Base-by-base conservation (phyloP, 352 stramenopile genomes). In the Phytophthora syringae region DNA sequence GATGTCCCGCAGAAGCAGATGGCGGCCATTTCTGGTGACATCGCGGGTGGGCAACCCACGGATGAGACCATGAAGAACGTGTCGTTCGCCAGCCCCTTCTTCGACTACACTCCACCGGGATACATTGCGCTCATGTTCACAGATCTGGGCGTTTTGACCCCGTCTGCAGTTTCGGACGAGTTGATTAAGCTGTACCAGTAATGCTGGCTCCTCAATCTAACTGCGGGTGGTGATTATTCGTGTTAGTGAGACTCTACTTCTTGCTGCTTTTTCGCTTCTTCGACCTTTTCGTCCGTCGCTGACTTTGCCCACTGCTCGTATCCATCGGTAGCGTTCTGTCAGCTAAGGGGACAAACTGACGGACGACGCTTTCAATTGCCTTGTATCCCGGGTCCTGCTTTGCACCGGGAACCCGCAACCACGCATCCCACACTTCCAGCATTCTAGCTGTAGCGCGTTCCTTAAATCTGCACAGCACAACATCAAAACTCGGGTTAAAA, bases 81-180 rank as follows among this genome's bases (percentile, higher is more conserved):
- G 28, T 81, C 79, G 49, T 86, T 97, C 37, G 77, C 92, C 51
- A 98, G 97, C 74, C 92, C 93, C 25, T 89, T 90, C 24, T 97
- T 94, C 62, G 97, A 99, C 77, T 99, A 98, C 79, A 99, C 97
- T 28, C 96, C 97, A 18, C 93, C 97, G 22, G 91, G 97, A 45
- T 99, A 98, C 73, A 99, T 99, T 71, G 98, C 95, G 24, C 82
- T 99, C 44, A 92, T 99, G 55, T 99, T 99, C 74, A 99, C 97
- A 44, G 97, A 99, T 81, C 76, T 99, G 9, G 97, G 97, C 21
- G 96, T 99, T 9, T 81, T 99, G 27, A 99, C 97, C 49, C 97
- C 97, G 7, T 98, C 97, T 62, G 97, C 97, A 27, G 96, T 99
- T 44, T 99, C 97, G 20, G 97, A 99, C 76, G 97, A 99, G 69